phyloP scores from a whole-genome alignment of 345 rosid species.

The Aquilaria yunnanensis region DNA sequence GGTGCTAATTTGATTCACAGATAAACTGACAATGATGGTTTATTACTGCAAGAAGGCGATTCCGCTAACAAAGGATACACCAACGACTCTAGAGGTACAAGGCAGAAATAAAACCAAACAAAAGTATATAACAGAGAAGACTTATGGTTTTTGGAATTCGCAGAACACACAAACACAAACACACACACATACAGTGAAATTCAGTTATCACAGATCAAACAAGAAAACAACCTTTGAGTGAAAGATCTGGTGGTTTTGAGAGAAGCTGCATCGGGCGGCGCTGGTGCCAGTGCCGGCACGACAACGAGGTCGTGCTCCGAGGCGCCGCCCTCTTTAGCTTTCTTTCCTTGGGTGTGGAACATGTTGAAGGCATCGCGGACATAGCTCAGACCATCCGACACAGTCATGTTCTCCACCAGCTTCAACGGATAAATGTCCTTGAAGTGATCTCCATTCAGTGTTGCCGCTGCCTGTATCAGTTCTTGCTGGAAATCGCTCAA shows the following conservation, averaged over 20 bases:
- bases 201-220: conserved; percentile 49
- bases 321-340: conserved; percentile 34
- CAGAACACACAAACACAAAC: no score
- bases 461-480: conserved; percentile 55
- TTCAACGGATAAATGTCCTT: conserved; percentile 36
- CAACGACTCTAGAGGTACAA: no score
- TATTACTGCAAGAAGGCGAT: no score
- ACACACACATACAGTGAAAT: neutral
- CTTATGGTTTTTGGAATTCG: no score
- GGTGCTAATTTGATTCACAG: no score
- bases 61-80: no score
- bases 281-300: conserved; percentile 13
- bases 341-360: conserved; percentile 34
- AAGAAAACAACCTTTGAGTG: conserved; percentile 36
- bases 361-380: conserved; percentile 39
- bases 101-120: no score
- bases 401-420: conserved; percentile 45
- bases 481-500: conserved; percentile 57
- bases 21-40: no score
- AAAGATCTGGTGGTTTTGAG: conserved; percentile 19
- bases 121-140: no score
- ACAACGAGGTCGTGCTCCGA: conserved; percentile 29
- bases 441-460: conserved; percentile 45
- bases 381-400: conserved; percentile 32
- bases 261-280: neutral